Evolutionary conservation across 306 rosid genomes (phyloP).

Genomic region (Cucurbita argyrosperma): DNA sequence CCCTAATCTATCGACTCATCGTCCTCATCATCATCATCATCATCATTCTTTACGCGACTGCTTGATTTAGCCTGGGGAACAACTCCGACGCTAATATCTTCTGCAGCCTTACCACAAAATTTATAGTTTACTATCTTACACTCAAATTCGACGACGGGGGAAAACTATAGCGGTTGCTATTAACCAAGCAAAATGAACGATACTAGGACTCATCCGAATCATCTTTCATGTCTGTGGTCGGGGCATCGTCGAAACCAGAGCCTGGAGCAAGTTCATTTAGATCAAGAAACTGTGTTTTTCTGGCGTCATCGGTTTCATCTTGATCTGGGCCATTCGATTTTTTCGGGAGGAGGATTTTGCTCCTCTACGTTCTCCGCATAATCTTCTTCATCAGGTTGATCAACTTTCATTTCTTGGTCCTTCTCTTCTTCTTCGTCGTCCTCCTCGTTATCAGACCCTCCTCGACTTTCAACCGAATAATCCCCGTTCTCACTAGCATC

Average conservation of each 20-base stretch:
- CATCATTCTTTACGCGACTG: conserved; percentile 30
- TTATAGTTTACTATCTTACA: conserved; percentile 65
- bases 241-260: conserved; percentile 82
- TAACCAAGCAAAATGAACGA: conserved; percentile 18
- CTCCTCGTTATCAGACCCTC: conserved; percentile 44
- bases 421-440: conserved; percentile 22
- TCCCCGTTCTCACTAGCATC: conserved; percentile 72
- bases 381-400: conserved; percentile 27
- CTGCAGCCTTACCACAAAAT: conserved; percentile 59
- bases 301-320: conserved; percentile 56
- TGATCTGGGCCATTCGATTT: conserved; percentile 51
- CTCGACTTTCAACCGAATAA: conserved; percentile 58
- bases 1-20: conserved; percentile 73
- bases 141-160: conserved; percentile 20
- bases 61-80: conserved; percentile 50
- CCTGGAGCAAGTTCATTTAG: conserved; percentile 92
- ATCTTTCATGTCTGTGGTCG: conserved; percentile 50
- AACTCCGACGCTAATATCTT: conserved; percentile 40
- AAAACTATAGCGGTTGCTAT: conserved; percentile 17
- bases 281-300: conserved; percentile 74
- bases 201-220: conserved; percentile 51
- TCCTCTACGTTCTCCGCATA: conserved; percentile 33
- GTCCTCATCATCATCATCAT: conserved; percentile 15
- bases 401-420: conserved; percentile 49
- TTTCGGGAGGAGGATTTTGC: conserved; percentile 52